Evolutionary conservation across 2,329 filamentous ascomycete genomes (phyloP), one percentile per base, ranked within the genome.

Genomic region (Neurospora crassa): DNA sequence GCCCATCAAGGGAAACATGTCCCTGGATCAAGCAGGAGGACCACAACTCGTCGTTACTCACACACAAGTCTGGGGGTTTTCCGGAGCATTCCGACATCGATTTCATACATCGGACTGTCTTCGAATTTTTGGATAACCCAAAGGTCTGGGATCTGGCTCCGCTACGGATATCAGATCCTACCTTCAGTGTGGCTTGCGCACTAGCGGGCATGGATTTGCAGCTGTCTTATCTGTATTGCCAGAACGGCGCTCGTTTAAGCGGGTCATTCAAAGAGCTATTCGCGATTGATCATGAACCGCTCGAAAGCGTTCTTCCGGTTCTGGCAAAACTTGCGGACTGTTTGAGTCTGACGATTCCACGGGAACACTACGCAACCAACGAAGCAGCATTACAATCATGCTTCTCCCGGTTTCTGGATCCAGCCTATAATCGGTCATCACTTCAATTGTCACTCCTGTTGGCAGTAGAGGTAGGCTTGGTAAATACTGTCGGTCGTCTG

Each of bases 51-150:
- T 16, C 40, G 34, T 16, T 34, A 18, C 14, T 3, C 6, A 47
- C 12, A 24, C 2, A 10, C 16, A n/a, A 53, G 37, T 3, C n/a
- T 14, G n/a, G 14, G 18, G n/a, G 12, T 6, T 24, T n/a, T 29
- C 53, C 12, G 2, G 29, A 47, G 8, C 47, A 70, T 43, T 40
- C 43, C 18, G 24, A 1, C 12, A 29, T 73, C 18, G 16, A 0
- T 1, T 73, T 72, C 45, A 67, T 73, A 41, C 72, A 73, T 29
- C 70, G 71, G 24, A 20, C 70, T 5, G 69, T 72, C 6, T 67
- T 73, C 12, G 73, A 74, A 37, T 74, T 73, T 42, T 41, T 74
- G 11, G 14, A 70, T 3, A 18, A 68, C 37, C 14, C 53, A 0
- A 4, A 16, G 1, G 29, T 63, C 0, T 74, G 72, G 72, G 10